These are phyloP conservation scores for Silene coronaria DNA, from an alignment of 179 eudicot genomes.

Conservation along the genomic window DNA sequence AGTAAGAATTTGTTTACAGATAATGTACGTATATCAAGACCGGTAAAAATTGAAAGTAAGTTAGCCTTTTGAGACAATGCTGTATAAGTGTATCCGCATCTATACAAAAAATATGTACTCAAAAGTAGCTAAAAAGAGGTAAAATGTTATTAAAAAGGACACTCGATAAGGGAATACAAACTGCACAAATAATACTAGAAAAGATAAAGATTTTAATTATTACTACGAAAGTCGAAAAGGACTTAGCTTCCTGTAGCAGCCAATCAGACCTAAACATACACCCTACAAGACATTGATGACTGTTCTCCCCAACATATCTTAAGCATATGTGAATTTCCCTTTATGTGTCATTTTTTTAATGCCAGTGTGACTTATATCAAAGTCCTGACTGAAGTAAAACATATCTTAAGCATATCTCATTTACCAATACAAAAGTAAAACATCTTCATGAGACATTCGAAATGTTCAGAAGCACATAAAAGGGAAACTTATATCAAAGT, in stretches of 20 bases:
- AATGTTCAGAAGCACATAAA: background rate
- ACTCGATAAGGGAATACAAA: too few relatives aligned
- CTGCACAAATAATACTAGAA: background rate
- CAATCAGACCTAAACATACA: constrained; percentile 5
- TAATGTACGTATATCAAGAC: too few relatives aligned
- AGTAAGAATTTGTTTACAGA: too few relatives aligned
- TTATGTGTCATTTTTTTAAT: background rate
- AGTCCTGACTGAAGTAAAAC: too few relatives aligned
- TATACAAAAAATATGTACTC: background rate
- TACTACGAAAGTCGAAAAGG: too few relatives aligned
- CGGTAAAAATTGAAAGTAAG: too few relatives aligned
- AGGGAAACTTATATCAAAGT: background rate
- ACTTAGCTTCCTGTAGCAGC: background rate
- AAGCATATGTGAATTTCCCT: background rate
- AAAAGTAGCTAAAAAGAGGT: background rate
- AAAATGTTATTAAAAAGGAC: background rate
- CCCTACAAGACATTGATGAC: background rate
- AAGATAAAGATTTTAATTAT: background rate
- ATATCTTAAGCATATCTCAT: too few relatives aligned
- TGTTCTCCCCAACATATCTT: background rate
- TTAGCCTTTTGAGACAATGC: too few relatives aligned
- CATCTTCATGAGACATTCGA: background rate
- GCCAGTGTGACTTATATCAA: background rate
- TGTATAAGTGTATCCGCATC: background rate
- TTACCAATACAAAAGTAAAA: background rate